Percentiles rank a stretch among this genome's conserved stretches.
phyloP scores from a whole-genome alignment of 2,329 filamentous ascomycete genomes.

The Curvularia eragrostidis region DNA sequence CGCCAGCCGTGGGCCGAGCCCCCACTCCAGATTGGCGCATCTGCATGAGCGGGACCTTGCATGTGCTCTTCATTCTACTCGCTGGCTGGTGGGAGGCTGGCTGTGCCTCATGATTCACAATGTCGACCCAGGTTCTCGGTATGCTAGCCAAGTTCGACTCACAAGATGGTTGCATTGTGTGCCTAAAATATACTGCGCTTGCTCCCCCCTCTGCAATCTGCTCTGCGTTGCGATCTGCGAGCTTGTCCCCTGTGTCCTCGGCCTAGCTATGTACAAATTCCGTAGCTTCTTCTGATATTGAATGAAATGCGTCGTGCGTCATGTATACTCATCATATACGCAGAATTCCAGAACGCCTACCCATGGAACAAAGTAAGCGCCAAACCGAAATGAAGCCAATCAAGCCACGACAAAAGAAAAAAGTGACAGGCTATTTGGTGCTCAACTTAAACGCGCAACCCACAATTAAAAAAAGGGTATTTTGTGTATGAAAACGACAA shows the following conservation, averaged over 20 bases:
- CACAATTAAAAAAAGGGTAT: background rate
- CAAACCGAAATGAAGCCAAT: background rate
- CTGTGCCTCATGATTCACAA: conserved; percentile 10
- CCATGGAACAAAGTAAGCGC: conserved; percentile 4
- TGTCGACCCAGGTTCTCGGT: conserved; percentile 5
- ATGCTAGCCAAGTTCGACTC: background rate
- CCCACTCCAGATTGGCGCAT: conserved; percentile 20
- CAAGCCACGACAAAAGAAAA: conserved; percentile 10
- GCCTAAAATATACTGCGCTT: background rate
- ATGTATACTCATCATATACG: conserved; percentile 34
- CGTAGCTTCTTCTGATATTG: conserved; percentile 1
- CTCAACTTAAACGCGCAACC: background rate
- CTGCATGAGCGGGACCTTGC: conserved; percentile 30
- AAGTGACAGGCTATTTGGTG: conserved; percentile 15
- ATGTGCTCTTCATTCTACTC: conserved; percentile 15
- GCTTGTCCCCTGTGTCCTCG: background rate
- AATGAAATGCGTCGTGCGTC: conserved; percentile 32
- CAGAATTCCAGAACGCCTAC: conserved; percentile 12
- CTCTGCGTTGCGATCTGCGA: background rate
- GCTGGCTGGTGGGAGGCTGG: conserved; percentile 1
- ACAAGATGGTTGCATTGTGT: conserved; percentile 1
- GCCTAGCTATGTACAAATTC: conserved; percentile 2
- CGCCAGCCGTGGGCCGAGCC: conserved; percentile 15
- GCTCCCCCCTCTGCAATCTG: background rate
- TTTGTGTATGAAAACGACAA: conserved; percentile 10